These are phyloP conservation scores for Geotrichum fermentans DNA, from an alignment of 1,139 yeast species.

Conservation along the genomic window DNA sequence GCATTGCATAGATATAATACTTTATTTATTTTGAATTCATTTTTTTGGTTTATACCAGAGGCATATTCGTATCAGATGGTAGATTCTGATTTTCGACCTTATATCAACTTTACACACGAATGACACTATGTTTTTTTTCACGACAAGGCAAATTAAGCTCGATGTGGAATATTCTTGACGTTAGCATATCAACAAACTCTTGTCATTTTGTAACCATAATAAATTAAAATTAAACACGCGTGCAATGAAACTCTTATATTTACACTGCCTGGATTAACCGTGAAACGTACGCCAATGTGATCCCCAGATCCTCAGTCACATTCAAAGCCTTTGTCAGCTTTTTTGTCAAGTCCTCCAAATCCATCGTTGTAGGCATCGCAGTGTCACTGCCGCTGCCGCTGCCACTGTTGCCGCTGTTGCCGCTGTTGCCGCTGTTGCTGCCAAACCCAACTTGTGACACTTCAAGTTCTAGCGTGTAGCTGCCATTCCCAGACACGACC, in stretches of 20 bases:
- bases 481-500: conserved; percentile 6
- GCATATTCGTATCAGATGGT: too few species aligned
- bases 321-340: conserved; percentile 15
- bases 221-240: too few species aligned
- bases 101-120: too few species aligned
- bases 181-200: too few species aligned
- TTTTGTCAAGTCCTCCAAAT: conserved; percentile 1
- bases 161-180: too few species aligned
- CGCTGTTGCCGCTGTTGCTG: background rate
- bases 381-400: too few species aligned
- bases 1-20: background rate
- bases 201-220: too few species aligned
- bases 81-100: too few species aligned
- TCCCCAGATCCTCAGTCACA: conserved; percentile 20
- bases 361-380: conserved; percentile 4
- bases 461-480: background rate
- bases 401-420: background rate
- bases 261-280: background rate
- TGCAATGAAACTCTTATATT: too few species aligned
- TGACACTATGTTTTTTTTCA: too few species aligned
- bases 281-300: conserved; percentile 12
- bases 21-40: background rate
- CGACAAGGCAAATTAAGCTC: too few species aligned
- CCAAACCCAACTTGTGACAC: conserved; percentile 5
- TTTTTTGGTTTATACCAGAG: background rate